phyloP scores from a whole-genome alignment of 176 grass and related monocot species.

The Carex littledalei region DNA sequence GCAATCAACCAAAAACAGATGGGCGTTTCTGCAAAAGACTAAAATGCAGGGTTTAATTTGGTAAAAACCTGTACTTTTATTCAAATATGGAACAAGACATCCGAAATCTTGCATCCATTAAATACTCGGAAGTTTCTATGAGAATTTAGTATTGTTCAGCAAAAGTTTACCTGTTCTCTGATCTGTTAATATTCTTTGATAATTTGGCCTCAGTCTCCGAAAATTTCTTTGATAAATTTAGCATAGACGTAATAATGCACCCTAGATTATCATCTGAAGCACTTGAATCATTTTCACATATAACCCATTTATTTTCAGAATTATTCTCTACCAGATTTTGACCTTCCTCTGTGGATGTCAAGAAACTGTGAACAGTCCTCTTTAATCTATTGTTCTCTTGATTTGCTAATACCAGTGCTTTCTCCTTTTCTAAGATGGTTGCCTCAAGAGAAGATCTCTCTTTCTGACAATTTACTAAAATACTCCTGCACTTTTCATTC shows the following conservation, averaged over 20 bases:
- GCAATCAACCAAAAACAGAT: background rate
- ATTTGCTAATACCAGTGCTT: conserved; percentile 38
- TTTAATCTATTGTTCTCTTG: conserved; percentile 68
- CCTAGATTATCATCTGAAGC: conserved; percentile 55
- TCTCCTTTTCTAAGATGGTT: conserved; percentile 47
- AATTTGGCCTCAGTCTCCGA: conserved; percentile 51
- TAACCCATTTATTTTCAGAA: conserved; percentile 17
- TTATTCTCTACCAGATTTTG: conserved; percentile 4
- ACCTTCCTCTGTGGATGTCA: conserved; percentile 2
- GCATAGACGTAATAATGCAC: conserved; percentile 48
- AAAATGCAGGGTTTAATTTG: background rate
- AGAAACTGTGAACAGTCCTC: conserved; percentile 31
- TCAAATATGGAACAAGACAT: background rate
- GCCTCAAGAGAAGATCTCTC: conserved; percentile 49
- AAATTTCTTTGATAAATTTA: conserved; percentile 63
- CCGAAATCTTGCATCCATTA: background rate
- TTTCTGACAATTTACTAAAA: conserved; percentile 28
- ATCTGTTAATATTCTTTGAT: conserved; percentile 38
- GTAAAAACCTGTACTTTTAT: background rate
- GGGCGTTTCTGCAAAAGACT: background rate
- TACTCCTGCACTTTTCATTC: conserved; percentile 12
- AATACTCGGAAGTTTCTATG: background rate
- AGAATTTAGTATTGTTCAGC: background rate
- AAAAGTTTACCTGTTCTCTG: conserved; percentile 42
- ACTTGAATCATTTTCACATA: conserved; percentile 49